Evolutionary conservation across 225 moss, liverwort and hornwort species (phyloP).

Genomic region (Lunularia cruciata): DNA sequence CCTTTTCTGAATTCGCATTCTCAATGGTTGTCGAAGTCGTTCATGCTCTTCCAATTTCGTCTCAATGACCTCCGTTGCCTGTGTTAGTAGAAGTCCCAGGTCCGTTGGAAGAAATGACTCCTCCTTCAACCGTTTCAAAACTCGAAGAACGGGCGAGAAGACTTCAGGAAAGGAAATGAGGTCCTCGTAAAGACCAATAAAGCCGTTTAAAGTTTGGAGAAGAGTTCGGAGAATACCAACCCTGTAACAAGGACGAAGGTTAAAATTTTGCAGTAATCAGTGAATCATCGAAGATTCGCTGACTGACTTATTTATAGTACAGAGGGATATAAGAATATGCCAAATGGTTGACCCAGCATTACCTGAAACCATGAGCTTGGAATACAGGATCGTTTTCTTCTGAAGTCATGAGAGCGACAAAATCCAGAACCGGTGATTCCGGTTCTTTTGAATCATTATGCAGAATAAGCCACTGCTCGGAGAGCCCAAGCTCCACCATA

Average conservation of each 20-base stretch:
- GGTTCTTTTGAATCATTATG: slow-evolving; percentile 34
- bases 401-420: slow-evolving; percentile 59
- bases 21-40: slow-evolving; percentile 63
- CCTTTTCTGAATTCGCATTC: slow-evolving; percentile 80
- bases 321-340: neutral
- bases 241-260: slow-evolving; percentile 41
- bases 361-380: slow-evolving; percentile 70
- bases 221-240: slow-evolving; percentile 66
- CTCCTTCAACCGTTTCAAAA: slow-evolving; percentile 51
- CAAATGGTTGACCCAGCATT: slow-evolving; percentile 16
- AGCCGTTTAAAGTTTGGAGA: slow-evolving; percentile 67
- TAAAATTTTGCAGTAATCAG: neutral
- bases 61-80: slow-evolving; percentile 53
- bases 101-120: slow-evolving; percentile 47
- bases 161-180: slow-evolving; percentile 77
- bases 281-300: too few relatives aligned
- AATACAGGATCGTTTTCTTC: slow-evolving; percentile 62
- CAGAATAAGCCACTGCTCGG: slow-evolving; percentile 75
- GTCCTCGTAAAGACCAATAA: slow-evolving; percentile 60
- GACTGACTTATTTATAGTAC: too few relatives aligned
- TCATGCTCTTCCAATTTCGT: slow-evolving; percentile 66
- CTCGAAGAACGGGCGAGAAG: slow-evolving; percentile 64
- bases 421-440: slow-evolving; percentile 62
- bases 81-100: slow-evolving; percentile 49
- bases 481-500: slow-evolving; percentile 79